Percentiles rank a stretch among this genome's conserved stretches.
phyloP scores from a whole-genome alignment of 345 rosid species.

The Eucalyptus regnans region DNA sequence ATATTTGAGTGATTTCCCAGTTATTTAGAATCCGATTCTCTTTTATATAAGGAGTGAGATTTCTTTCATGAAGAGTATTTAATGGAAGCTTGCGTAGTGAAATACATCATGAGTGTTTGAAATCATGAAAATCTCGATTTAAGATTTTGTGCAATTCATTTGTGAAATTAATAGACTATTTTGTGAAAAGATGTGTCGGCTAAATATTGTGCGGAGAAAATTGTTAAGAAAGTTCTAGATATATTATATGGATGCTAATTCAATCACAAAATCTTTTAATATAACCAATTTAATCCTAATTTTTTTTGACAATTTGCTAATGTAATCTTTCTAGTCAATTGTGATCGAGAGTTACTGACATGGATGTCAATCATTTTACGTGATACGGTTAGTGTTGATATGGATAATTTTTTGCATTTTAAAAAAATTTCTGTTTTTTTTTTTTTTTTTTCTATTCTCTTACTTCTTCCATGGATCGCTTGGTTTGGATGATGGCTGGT shows the following conservation, averaged over 20 bases:
- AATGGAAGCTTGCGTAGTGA: not conserved
- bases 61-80: not conserved
- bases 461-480: not conserved
- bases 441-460: not conserved
- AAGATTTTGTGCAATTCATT: not conserved
- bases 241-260: not conserved
- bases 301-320: not conserved
- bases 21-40: not conserved
- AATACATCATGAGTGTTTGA: not conserved
- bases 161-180: not conserved
- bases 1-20: not conserved
- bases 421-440: fast-evolving
- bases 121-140: not conserved
- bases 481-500: fast-evolving
- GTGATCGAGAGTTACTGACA: fast-evolving
- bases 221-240: not conserved
- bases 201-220: not conserved
- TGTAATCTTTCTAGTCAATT: not conserved
- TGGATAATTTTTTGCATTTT: not conserved
- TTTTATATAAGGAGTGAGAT: not conserved
- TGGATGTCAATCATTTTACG: fast-evolving
- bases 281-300: fast-evolving
- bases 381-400: fast-evolving
- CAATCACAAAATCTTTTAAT: not conserved
- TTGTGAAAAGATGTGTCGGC: not conserved